These are phyloP conservation scores for Acanthochlamys bracteata DNA, from an alignment of 106 monocot species.

Conservation along the genomic window DNA sequence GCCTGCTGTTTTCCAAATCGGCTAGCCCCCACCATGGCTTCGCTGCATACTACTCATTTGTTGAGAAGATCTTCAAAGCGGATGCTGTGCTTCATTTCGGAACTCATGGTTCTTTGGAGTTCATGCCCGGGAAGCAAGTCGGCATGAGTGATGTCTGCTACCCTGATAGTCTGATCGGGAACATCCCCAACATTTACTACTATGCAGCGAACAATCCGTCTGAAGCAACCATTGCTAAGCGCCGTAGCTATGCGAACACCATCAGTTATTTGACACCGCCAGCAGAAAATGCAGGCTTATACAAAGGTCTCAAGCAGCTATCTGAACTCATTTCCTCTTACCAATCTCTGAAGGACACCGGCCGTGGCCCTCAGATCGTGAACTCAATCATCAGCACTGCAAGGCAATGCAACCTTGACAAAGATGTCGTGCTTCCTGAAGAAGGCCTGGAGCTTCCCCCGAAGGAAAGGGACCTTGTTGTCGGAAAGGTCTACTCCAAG, in stretches of 20 bases:
- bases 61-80: slow-evolving; percentile 83
- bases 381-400: slow-evolving; percentile 83
- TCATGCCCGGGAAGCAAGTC: slow-evolving; percentile 91
- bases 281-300: slow-evolving; percentile 73
- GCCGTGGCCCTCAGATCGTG: slow-evolving; percentile 65
- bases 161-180: slow-evolving; percentile 76
- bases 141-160: slow-evolving; percentile 88
- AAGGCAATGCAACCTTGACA: slow-evolving; percentile 76
- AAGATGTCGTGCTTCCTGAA: slow-evolving; percentile 59
- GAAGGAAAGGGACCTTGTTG: slow-evolving; percentile 46
- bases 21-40: slow-evolving; percentile 88
- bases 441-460: slow-evolving; percentile 43
- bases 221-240: slow-evolving; percentile 74
- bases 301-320: slow-evolving; percentile 87
- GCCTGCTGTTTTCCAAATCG: slow-evolving; percentile 77
- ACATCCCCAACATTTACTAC: slow-evolving; percentile 80
- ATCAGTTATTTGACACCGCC: slow-evolving; percentile 80
- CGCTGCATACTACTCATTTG: slow-evolving; percentile 75
- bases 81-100: slow-evolving; percentile 88
- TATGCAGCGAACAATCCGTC: slow-evolving; percentile 89
- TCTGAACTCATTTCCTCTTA: slow-evolving; percentile 76
- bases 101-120: slow-evolving; percentile 84
- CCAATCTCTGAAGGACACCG: slow-evolving; percentile 74
- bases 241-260: slow-evolving; percentile 79
- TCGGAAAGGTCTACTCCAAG: slow-evolving; percentile 78